Conservation (phyloP, 169 alveolate species). For the Eimeria sp. region DNA sequence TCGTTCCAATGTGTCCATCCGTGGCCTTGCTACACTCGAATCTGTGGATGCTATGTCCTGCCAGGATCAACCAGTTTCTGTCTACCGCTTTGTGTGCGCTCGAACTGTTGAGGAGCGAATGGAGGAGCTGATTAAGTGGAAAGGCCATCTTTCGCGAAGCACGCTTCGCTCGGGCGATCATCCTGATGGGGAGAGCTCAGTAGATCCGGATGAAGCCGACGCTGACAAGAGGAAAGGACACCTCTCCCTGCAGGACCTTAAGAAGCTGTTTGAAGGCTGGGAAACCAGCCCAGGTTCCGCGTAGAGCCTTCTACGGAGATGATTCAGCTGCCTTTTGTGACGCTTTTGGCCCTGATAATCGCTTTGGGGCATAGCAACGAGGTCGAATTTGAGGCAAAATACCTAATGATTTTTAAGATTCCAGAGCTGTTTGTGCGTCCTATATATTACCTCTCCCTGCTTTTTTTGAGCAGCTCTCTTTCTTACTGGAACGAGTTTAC, state of each 20-base stretch:
- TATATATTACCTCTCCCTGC: neutral
- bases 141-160: constrained; percentile 80
- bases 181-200: neutral
- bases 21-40: neutral
- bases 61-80: constrained; percentile 79
- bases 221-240: constrained; percentile 71
- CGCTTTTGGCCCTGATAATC: neutral
- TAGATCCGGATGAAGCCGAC: constrained; percentile 28
- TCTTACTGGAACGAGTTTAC: neutral
- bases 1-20: neutral
- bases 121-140: constrained; percentile 79
- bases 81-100: constrained; percentile 78
- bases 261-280: constrained; percentile 78
- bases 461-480: neutral
- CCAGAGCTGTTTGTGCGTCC: neutral
- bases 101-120: constrained; percentile 82
- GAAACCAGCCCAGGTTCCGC: constrained; percentile 21
- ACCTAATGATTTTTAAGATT: neutral
- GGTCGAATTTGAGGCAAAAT: neutral
- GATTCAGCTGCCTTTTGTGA: neutral
- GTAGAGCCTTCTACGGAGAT: neutral
- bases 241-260: constrained; percentile 75
- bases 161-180: constrained; percentile 42
- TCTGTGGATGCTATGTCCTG: neutral
- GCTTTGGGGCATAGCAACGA: neutral